phyloP scores from a whole-genome alignment of 768 basidiomycete genomes.

The Termitomyces sp. region DNA sequence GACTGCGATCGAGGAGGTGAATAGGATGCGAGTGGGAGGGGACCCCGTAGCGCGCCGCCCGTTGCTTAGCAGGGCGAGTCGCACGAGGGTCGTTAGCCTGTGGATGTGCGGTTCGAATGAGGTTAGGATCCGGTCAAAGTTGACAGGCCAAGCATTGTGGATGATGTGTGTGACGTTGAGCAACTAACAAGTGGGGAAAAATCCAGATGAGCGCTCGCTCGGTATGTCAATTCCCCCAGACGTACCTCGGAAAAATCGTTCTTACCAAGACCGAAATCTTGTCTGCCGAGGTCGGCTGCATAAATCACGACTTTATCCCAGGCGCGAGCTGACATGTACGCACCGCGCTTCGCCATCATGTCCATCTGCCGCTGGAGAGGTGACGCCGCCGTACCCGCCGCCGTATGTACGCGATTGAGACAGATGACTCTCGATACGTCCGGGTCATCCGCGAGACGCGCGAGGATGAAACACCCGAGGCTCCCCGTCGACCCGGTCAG shows the following conservation, averaged over 20 bases:
- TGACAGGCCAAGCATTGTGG: slow-evolving; percentile 38
- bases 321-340: slow-evolving; percentile 14
- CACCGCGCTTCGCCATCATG: slow-evolving; percentile 25
- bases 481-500: slow-evolving; percentile 34
- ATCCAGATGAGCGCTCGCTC: neutral
- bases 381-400: slow-evolving; percentile 8
- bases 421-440: slow-evolving; percentile 24
- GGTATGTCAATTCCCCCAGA: neutral
- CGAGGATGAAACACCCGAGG: slow-evolving; percentile 27
- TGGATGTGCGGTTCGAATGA: slow-evolving; percentile 38
- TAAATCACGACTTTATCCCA: slow-evolving; percentile 26
- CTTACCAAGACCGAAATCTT: slow-evolving; percentile 20
- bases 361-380: slow-evolving; percentile 21
- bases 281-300: slow-evolving; percentile 21
- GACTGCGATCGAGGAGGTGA: slow-evolving; percentile 31
- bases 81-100: slow-evolving; percentile 26
- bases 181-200: slow-evolving; percentile 12
- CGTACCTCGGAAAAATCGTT: slow-evolving; percentile 21
- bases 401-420: slow-evolving; percentile 20
- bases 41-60: slow-evolving; percentile 10
- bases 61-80: slow-evolving; percentile 17
- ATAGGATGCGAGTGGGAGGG: slow-evolving; percentile 25
- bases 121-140: slow-evolving; percentile 34
- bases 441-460: slow-evolving; percentile 20
- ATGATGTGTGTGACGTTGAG: slow-evolving; percentile 24